Base-by-base conservation (phyloP, 2,329 filamentous ascomycete species). In the Capronia epimyces region DNA sequence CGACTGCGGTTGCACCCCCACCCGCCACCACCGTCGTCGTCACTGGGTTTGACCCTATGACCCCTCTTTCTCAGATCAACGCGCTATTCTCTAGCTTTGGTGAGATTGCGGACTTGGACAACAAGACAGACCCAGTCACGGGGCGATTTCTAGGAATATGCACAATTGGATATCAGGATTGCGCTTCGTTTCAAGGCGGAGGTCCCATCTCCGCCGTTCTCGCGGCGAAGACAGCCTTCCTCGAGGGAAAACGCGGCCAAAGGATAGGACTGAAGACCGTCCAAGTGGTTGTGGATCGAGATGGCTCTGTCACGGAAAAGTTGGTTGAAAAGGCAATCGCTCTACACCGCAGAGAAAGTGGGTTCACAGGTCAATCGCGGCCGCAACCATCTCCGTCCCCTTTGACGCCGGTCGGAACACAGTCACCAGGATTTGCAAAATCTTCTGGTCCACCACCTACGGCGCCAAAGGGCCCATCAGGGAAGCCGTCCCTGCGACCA, bases 131-230 rank as follows among this genome's bases (percentile, higher is more conserved):
- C 68, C 93, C 93, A 7, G 85, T 90, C 51, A 97, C 90, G 10
- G 93, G 93, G 15, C 93, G 88, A 64, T 95, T 94, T 65, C 78
- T 98, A 10, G 93, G 93, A 10, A 90, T 98, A 65, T 95, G 88
- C 59, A 88, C 89, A 13, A 89, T 98, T 65, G 83, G 86, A 52
- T 98, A 94, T 68, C 83, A 86, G 63, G 91, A 97, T 65, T 81
- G 72, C 68, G 71, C 47, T 66, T 72, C 74, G 59, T 75, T 69
- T 60, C 75, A 72, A 64, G 81, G 70, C 62, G 73, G 60, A 16
- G 63, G 71, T 1, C 70, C 78, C 2, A 71, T 88, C 32, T 78
- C 83, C 43, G 93, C 89, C 4, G 81, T 86, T 34, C 84, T 87
- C 53, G 87, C 90, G 34, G 91, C 93, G 7, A 87, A 86, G 62